Evolutionary conservation across 495 filamentous ascomycete species (phyloP).

Genomic region (Lophiostoma macrostomum): DNA sequence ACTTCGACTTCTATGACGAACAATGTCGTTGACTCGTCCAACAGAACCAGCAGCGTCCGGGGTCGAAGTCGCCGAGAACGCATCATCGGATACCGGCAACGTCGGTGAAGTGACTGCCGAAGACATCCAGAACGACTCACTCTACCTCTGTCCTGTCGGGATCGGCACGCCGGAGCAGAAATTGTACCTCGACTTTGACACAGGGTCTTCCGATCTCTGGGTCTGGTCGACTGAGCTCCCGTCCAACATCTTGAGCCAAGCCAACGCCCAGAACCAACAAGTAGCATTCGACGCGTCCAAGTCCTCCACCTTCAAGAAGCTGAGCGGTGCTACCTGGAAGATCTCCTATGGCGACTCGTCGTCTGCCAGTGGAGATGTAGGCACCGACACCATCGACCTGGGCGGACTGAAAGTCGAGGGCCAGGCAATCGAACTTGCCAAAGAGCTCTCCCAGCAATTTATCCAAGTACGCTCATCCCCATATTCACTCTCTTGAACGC

Average conservation of each 20-base stretch:
- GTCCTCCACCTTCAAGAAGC: conserved; percentile 61
- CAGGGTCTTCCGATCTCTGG: conserved; percentile 75
- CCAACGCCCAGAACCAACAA: conserved; percentile 42
- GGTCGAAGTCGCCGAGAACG: not conserved
- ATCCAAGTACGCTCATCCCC: conserved; percentile 1
- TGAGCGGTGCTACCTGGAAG: conserved; percentile 57
- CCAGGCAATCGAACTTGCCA: conserved; percentile 70
- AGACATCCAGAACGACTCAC: conserved; percentile 69
- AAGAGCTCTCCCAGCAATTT: conserved; percentile 59
- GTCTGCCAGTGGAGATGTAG: conserved; percentile 65
- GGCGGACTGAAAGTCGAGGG: conserved; percentile 62
- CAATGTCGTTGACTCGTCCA: not conserved
- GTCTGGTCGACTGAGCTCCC: conserved; percentile 60
- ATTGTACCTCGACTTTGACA: conserved; percentile 69
- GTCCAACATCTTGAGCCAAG: conserved; percentile 36
- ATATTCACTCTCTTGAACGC: too few relatives aligned
- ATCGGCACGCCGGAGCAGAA: conserved; percentile 69
- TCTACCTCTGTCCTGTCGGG: conserved; percentile 62
- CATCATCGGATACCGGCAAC: conserved; percentile 30
- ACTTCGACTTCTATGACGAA: too few relatives aligned
- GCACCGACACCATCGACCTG: conserved; percentile 61
- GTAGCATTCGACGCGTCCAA: conserved; percentile 55
- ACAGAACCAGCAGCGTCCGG: not conserved
- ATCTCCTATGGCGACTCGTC: conserved; percentile 74
- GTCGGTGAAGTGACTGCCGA: conserved; percentile 60